Evolutionary conservation across 768 basidiomycete species (phyloP).

Genomic region (Podaxis sp.): DNA sequence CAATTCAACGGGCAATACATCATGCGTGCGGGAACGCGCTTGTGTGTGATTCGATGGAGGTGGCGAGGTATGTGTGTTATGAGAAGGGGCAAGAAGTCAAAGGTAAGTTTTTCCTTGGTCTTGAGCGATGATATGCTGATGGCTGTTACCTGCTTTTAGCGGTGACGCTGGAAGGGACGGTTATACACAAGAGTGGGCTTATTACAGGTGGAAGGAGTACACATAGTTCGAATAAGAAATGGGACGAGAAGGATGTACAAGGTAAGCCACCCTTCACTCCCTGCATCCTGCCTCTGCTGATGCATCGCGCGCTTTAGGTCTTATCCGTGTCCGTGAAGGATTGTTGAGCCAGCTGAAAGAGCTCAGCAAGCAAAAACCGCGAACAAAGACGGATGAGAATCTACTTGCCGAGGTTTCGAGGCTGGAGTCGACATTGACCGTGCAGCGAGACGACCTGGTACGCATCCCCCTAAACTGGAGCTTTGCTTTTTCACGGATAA

Average conservation of each 20-base stretch:
- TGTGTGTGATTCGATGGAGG: slow-evolving; percentile 94
- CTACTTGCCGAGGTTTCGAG: slow-evolving; percentile 74
- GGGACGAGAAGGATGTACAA: slow-evolving; percentile 93
- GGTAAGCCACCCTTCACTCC: slow-evolving; percentile 39
- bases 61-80: slow-evolving; percentile 88
- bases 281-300: background rate
- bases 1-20: slow-evolving; percentile 91
- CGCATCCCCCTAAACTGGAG: slow-evolving; percentile 20
- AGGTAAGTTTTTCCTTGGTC: slow-evolving; percentile 52
- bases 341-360: slow-evolving; percentile 78
- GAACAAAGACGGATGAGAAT: slow-evolving; percentile 80
- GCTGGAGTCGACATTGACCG: slow-evolving; percentile 71
- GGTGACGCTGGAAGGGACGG: slow-evolving; percentile 93
- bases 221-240: slow-evolving; percentile 76
- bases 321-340: slow-evolving; percentile 61
- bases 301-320: slow-evolving; percentile 26
- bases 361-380: slow-evolving; percentile 78
- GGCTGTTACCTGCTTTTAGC: slow-evolving; percentile 43
- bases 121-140: background rate
- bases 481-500: background rate
- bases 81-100: slow-evolving; percentile 97
- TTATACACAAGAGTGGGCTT: slow-evolving; percentile 96
- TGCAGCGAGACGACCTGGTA: slow-evolving; percentile 84
- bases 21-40: slow-evolving; percentile 95
- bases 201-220: slow-evolving; percentile 94